These are phyloP conservation scores for Adansonia gregorii DNA, from an alignment of 441 rosid species.

Conservation along the genomic window DNA sequence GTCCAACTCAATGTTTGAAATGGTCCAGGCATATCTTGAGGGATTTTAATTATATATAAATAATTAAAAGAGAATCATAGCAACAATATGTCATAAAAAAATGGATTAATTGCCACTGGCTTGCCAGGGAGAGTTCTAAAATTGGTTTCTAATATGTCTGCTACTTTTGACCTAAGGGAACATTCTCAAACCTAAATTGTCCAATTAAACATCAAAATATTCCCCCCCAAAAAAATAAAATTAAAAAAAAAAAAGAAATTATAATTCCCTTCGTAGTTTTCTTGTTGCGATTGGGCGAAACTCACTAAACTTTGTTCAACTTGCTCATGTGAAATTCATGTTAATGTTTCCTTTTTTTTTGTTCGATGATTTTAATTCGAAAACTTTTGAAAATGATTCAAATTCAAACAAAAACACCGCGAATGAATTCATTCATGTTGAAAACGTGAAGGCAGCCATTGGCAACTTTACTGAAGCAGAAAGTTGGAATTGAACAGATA, in stretches of 20 bases:
- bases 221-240: too few relatives aligned
- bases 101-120: neutral
- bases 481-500: neutral
- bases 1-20: neutral
- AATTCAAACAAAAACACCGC: neutral
- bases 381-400: neutral
- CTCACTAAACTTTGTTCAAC: neutral
- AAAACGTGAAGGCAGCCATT: slow-evolving; percentile 19
- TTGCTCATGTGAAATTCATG: slow-evolving; percentile 1
- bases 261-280: neutral
- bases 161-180: neutral
- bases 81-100: neutral
- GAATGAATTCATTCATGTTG: neutral
- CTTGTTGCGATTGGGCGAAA: neutral
- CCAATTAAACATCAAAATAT: neutral
- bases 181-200: neutral
- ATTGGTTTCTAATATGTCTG: neutral
- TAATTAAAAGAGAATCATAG: neutral
- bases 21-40: neutral
- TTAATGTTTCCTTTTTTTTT: neutral
- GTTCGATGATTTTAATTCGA: neutral
- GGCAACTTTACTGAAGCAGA: neutral
- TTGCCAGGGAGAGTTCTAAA: neutral
- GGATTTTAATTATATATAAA: neutral
- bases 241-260: neutral